phyloP scores from a whole-genome alignment of 1,284 basidiomycete species.

The Tranzscheliella williamsii region DNA sequence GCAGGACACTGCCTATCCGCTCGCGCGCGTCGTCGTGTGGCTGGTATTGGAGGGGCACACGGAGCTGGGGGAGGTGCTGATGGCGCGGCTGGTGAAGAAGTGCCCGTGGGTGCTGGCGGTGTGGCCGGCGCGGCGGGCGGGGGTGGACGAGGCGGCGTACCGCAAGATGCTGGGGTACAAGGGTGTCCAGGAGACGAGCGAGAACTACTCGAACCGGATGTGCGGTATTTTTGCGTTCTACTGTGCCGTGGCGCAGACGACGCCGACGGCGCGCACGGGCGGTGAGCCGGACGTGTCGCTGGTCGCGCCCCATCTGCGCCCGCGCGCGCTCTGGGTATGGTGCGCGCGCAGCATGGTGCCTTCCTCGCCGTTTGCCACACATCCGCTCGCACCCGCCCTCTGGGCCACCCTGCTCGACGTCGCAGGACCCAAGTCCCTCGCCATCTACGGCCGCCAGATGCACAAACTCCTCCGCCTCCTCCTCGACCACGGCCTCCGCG shows the following conservation, averaged over 20 bases:
- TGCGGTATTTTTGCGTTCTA: slow-evolving; percentile 84
- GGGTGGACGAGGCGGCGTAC: slow-evolving; percentile 65
- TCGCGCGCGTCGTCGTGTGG: slow-evolving; percentile 75
- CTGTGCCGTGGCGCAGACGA: slow-evolving; percentile 72
- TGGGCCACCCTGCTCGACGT: slow-evolving; percentile 55
- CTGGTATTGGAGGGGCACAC: slow-evolving; percentile 68
- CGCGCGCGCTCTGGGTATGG: slow-evolving; percentile 54
- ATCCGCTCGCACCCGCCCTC: slow-evolving; percentile 48
- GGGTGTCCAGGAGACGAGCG: slow-evolving; percentile 63
- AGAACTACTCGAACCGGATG: slow-evolving; percentile 76
- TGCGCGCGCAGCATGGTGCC: slow-evolving; percentile 46
- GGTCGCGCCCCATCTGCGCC: slow-evolving; percentile 39
- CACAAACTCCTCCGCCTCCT: slow-evolving; percentile 47
- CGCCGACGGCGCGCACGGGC: slow-evolving; percentile 25
- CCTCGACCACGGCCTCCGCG: slow-evolving; percentile 39
- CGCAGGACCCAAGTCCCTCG: slow-evolving; percentile 31
- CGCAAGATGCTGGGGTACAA: slow-evolving; percentile 74
- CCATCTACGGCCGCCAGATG: slow-evolving; percentile 47
- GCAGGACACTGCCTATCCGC: slow-evolving; percentile 78
- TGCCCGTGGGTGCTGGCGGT: slow-evolving; percentile 67
- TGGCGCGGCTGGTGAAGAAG: slow-evolving; percentile 80
- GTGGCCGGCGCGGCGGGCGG: slow-evolving; percentile 53
- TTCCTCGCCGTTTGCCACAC: slow-evolving; percentile 38
- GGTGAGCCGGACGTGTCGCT: slow-evolving; percentile 2
- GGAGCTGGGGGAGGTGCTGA: slow-evolving; percentile 75